Evolutionary conservation across 768 basidiomycete genomes (phyloP).

Genomic region (Pulveroboletus sp.): DNA sequence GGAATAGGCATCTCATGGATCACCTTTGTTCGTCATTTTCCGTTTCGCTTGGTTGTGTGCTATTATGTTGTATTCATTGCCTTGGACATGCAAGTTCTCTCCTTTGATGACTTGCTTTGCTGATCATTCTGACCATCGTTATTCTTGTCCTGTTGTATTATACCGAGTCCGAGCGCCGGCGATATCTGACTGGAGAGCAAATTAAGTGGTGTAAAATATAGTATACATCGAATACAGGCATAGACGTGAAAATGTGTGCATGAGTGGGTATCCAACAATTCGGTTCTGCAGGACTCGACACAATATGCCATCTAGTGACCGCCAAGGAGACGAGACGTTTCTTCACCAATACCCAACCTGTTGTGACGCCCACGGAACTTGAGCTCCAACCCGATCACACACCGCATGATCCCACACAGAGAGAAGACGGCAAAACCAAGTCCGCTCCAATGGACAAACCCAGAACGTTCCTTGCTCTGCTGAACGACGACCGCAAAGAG

Average conservation of each 20-base stretch:
- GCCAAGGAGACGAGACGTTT: slow-evolving; percentile 33
- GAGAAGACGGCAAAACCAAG: slow-evolving; percentile 62
- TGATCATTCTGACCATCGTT: slow-evolving; percentile 12
- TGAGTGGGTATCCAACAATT: slow-evolving; percentile 3
- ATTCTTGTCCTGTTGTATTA: slow-evolving; percentile 19
- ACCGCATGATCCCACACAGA: slow-evolving; percentile 62
- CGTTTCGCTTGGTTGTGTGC: slow-evolving; percentile 5
- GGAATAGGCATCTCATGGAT: slow-evolving; percentile 22
- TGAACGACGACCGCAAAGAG: slow-evolving; percentile 64
- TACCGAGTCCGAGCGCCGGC: slow-evolving; percentile 7
- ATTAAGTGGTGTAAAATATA: slow-evolving; percentile 17
- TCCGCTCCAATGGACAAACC: slow-evolving; percentile 67
- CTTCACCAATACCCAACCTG: slow-evolving; percentile 31
- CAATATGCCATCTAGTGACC: slow-evolving; percentile 12
- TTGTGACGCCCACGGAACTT: slow-evolving; percentile 33
- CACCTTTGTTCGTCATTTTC: neutral
- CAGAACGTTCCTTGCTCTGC: slow-evolving; percentile 39
- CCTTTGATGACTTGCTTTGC: slow-evolving; percentile 4
- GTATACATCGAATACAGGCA: slow-evolving; percentile 7
- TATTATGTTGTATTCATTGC: slow-evolving; percentile 7
- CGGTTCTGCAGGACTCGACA: neutral
- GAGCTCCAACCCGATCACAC: slow-evolving; percentile 39
- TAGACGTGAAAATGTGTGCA: slow-evolving; percentile 7
- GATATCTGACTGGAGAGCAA: slow-evolving; percentile 8
- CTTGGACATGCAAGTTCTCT: slow-evolving; percentile 5